A percentile compares a stretch with the other conserved stretches of the same genome.
Conservation (phyloP, 352 stramenopile genomes). For the Globisporangium paroecandrum region DNA sequence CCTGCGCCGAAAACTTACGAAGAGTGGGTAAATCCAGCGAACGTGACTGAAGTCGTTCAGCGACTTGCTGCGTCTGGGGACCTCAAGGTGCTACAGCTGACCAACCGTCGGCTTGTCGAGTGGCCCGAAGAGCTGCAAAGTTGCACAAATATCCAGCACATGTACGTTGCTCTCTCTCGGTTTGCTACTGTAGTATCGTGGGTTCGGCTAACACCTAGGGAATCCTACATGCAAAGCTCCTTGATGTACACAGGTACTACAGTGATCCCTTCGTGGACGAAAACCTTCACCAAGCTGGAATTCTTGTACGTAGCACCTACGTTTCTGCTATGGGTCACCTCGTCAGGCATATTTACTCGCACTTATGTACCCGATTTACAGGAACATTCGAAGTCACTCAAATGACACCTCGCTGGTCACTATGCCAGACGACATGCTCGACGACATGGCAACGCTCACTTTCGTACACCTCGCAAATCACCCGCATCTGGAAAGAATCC, state of each 20-base stretch:
- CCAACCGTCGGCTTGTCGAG: constrained; percentile 27
- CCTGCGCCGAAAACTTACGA: constrained; percentile 16
- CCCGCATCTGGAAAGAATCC: constrained; percentile 17
- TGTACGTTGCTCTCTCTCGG: constrained; percentile 22
- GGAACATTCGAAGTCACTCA: constrained; percentile 21
- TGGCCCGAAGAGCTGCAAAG: constrained; percentile 25
- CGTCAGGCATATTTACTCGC: not conserved
- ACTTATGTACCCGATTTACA: constrained; percentile 15
- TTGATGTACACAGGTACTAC: constrained; percentile 30
- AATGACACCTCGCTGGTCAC: constrained; percentile 16
- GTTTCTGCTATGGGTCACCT: not conserved
- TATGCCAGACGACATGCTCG: constrained; percentile 29
- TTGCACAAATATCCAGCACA: constrained; percentile 30
- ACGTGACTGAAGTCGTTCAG: constrained; percentile 25
- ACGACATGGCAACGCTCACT: constrained; percentile 27
- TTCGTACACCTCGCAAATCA: constrained; percentile 35
- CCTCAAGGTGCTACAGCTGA: constrained; percentile 35
- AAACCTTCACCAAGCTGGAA: constrained; percentile 28
- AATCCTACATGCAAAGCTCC: constrained; percentile 16
- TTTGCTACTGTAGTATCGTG: too few species aligned
- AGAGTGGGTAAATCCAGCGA: constrained; percentile 24
- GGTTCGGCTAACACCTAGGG: too few species aligned
- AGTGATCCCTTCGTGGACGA: constrained; percentile 25
- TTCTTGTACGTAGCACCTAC: constrained; percentile 30
- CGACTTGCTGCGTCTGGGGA: constrained; percentile 25